Base-by-base conservation (phyloP, 2,329 filamentous ascomycete species). In the Colletotrichum shisoi region DNA sequence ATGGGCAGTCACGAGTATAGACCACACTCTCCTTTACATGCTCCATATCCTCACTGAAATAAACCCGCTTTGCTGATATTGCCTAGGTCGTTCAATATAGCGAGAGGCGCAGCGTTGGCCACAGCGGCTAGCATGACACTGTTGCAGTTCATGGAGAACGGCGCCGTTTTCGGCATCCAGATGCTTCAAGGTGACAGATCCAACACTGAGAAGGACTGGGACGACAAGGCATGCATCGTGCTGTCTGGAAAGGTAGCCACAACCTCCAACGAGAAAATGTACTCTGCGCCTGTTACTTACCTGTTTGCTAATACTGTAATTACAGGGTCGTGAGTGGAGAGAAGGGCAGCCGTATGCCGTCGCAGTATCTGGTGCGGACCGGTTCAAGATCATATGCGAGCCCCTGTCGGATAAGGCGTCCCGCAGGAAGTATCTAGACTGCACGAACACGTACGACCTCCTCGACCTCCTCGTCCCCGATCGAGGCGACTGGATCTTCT, bases 121-220 rank as follows among this genome's bases (percentile, higher is more conserved):
- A 24, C 15, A 2, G 42, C 31, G 12, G 34, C 7, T 2, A 4
- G 2, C 1, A 39, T 46, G n/a, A 21, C 42, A 17, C 11, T 63
- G 0, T 2, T 6, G 24, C n/a, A 40, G 15, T 63, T 40, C 15
- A 56, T 63, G 4, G 19, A 40, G 27, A 46, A 42, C 2, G 60
- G 60, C 7, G 60, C 60, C 6, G 31, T 42, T 2, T 63, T 63
- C 6, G 60, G 60, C 17, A 40, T 63, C 5, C 60, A 63, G n/a
- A 57, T 49, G 60, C 13, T 31, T 9, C 34, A 27, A 21, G 40
- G 60, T 5, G n/a, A 7, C 2, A 9, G 8, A 2, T 19, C 2
- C 1, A 34, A 46, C 3, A 13, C 7, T 7, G 9, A 27, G 3
- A 17, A 42, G 9, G 1, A 12, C 19, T 61, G 58, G 58, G 39